These are phyloP conservation scores for Aspergillus diversus DNA, from an alignment of 495 filamentous ascomycete genomes.

Conservation along the genomic window DNA sequence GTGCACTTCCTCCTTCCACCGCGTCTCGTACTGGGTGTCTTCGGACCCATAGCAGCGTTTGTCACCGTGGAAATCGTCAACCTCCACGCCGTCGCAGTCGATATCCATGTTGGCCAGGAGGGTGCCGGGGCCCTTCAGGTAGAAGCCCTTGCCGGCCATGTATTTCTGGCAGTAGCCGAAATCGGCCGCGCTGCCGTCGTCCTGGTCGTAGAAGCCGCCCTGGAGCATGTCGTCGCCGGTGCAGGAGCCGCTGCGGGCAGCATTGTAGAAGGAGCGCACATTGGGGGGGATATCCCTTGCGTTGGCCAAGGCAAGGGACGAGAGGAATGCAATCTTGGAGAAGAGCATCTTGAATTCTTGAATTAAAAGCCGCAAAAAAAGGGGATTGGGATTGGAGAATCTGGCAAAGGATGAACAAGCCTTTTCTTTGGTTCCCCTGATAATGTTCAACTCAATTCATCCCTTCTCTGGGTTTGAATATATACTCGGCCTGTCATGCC, in stretches of 20 bases:
- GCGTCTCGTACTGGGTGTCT: slow-evolving; percentile 56
- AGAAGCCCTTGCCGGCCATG: slow-evolving; percentile 29
- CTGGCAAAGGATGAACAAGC: too few species aligned
- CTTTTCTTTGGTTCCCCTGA: too few species aligned
- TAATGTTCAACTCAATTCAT: too few species aligned
- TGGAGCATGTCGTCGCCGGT: slow-evolving; percentile 24
- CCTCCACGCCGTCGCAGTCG: slow-evolving; percentile 61
- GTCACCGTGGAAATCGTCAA: slow-evolving; percentile 42
- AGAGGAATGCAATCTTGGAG: neutral
- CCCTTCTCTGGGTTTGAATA: too few species aligned
- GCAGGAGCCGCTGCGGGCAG: slow-evolving; percentile 3
- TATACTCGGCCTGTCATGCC: too few species aligned
- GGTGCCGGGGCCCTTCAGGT: slow-evolving; percentile 30
- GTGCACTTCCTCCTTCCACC: slow-evolving; percentile 52
- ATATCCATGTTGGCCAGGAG: slow-evolving; percentile 60
- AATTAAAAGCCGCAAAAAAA: too few species aligned
- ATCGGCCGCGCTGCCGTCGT: slow-evolving; percentile 17
- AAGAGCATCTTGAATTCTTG: neutral
- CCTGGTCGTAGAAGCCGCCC: slow-evolving; percentile 32
- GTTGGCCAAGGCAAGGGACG: neutral
- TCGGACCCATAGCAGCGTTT: slow-evolving; percentile 50
- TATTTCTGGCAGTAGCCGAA: slow-evolving; percentile 32
- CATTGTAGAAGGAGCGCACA: slow-evolving; percentile 29
- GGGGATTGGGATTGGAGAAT: too few species aligned
- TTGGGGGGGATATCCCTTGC: neutral